A percentile compares a stretch with the other conserved stretches of the same genome.
Evolutionary conservation across 345 rosid species (phyloP).

Genomic region (Ailanthus altissimus): DNA sequence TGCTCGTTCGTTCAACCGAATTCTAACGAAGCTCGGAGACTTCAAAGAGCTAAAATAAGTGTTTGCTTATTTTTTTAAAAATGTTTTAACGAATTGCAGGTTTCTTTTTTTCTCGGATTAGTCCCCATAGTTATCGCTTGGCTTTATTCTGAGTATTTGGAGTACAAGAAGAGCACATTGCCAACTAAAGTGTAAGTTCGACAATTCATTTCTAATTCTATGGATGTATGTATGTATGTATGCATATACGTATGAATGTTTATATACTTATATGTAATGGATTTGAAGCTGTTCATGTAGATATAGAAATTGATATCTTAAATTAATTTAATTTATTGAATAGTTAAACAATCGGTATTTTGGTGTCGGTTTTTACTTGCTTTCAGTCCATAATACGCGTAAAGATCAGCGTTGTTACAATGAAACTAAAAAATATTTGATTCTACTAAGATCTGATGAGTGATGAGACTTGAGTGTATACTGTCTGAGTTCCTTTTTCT

Average conservation of each 20-base stretch:
- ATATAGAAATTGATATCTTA: background rate
- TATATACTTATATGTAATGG: background rate
- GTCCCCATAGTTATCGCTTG: constrained; percentile 68
- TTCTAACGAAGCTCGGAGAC: too few species aligned
- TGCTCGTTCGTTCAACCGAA: background rate
- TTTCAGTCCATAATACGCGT: too few species aligned
- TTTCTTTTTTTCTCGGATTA: constrained; percentile 71
- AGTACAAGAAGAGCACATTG: constrained; percentile 49
- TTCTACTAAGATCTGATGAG: background rate
- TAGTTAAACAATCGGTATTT: background rate
- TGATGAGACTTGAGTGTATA: background rate
- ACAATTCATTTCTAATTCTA: background rate
- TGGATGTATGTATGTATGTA: background rate
- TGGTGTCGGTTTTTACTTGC: too few species aligned
- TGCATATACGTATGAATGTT: background rate
- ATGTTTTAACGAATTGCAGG: constrained; percentile 44
- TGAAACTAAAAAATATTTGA: too few species aligned
- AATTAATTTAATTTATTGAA: background rate
- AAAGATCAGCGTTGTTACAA: too few species aligned
- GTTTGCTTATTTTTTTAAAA: background rate
- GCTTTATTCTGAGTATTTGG: constrained; percentile 82
- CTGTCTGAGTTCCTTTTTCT: too few species aligned
- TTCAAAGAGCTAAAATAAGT: too few species aligned
- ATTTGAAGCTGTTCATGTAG: background rate
- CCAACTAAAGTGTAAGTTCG: constrained; percentile 66